These are phyloP conservation scores for Stentor coeruleus DNA, from an alignment of 73 alveolate species.

Conservation along the genomic window DNA sequence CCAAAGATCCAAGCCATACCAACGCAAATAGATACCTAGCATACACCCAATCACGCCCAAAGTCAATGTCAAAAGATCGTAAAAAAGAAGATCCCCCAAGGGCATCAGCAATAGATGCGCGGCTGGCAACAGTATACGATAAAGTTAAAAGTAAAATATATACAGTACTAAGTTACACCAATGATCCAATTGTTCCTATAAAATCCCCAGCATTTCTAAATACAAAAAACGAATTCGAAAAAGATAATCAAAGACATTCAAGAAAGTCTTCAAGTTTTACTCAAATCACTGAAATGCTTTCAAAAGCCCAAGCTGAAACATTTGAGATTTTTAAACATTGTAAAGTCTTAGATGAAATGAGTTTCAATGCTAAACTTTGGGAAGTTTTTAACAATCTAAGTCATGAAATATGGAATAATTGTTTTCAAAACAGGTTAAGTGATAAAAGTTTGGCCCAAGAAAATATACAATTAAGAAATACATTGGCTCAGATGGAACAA, in stretches of 20 bases:
- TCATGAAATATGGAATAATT: background rate
- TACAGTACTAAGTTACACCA: background rate
- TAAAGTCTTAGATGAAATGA: background rate
- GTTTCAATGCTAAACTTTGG: background rate
- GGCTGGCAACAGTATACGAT: background rate
- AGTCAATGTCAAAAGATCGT: background rate
- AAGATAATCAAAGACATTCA: conserved; percentile 3
- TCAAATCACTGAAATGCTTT: background rate
- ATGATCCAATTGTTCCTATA: background rate
- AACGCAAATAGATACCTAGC: background rate
- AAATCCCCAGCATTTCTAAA: background rate
- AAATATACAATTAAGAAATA: conserved; percentile 1
- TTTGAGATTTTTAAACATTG: background rate
- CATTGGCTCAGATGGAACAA: background rate
- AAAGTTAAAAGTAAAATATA: background rate
- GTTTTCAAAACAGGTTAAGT: background rate
- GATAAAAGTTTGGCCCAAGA: background rate
- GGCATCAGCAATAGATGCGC: background rate
- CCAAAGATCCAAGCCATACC: background rate
- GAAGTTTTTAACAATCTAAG: conserved; percentile 2
- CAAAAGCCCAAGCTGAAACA: background rate
- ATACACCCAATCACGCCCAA: background rate
- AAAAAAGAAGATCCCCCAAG: background rate
- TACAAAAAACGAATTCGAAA: background rate
- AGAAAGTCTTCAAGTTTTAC: background rate